phyloP scores from a whole-genome alignment of 2,329 filamentous ascomycete species.

The Phyllosticta citribraziliensis region DNA sequence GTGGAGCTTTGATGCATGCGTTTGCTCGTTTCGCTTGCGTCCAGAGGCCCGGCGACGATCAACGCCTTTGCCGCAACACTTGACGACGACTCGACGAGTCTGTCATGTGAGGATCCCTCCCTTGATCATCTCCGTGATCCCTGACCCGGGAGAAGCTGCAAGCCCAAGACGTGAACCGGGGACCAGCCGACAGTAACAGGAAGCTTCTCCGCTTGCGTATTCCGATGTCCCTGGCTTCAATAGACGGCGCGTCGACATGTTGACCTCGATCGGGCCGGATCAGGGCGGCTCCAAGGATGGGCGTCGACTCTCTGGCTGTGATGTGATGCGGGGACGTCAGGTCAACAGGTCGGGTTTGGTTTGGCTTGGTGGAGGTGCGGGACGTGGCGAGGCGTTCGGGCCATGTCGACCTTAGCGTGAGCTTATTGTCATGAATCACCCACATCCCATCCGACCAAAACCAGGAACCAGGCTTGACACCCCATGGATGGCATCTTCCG shows the following conservation, averaged over 20 bases:
- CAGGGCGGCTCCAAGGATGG: too few species aligned
- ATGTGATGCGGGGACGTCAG: not conserved
- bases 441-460: conserved; percentile 6
- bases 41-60: conserved; percentile 7
- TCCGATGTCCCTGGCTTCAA: too few species aligned
- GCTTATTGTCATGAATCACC: conserved; percentile 10
- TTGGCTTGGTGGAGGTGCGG: not conserved
- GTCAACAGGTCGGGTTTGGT: not conserved
- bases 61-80: conserved; percentile 10
- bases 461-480: conserved; percentile 10
- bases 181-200: conserved; percentile 1
- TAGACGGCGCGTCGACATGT: too few species aligned
- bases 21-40: not conserved
- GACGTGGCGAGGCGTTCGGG: conserved; percentile 11
- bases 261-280: too few species aligned
- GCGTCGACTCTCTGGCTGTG: too few species aligned
- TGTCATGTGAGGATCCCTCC: not conserved
- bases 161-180: conserved; percentile 8
- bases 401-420: conserved; percentile 9
- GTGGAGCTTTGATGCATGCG: not conserved
- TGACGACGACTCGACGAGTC: not conserved
- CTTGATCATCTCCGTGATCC: not conserved
- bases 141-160: not conserved
- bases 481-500: conserved; percentile 1
- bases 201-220: conserved; percentile 10